Conservation (phyloP, 2,329 filamentous ascomycete species). For the Sporothrix curviconia region DNA sequence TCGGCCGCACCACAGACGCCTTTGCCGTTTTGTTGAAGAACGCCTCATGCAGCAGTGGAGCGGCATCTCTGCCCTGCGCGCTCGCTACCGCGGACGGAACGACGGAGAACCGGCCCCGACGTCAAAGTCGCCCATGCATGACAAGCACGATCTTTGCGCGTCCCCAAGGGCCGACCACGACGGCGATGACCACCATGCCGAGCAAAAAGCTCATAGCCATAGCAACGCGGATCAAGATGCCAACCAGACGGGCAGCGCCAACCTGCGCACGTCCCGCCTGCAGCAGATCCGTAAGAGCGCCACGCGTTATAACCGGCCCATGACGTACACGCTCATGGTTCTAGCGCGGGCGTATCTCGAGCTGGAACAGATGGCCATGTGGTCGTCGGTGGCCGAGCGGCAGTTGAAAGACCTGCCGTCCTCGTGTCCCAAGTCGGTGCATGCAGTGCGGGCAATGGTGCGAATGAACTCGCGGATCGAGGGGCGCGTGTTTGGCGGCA, state of each 20-base stretch:
- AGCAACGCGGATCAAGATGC: background rate
- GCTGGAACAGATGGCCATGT: constrained; percentile 41
- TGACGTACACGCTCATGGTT: constrained; percentile 40
- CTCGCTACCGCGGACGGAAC: constrained; percentile 3
- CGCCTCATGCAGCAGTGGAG: constrained; percentile 73
- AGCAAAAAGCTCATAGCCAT: too few species aligned
- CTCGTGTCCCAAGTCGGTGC: constrained; percentile 35
- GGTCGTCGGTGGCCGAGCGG: constrained; percentile 40
- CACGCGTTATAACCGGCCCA: constrained; percentile 34
- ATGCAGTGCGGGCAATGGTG: constrained; percentile 31
- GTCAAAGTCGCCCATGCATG: too few species aligned
- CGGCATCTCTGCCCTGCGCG: constrained; percentile 53
- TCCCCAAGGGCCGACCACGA: too few species aligned
- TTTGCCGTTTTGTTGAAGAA: constrained; percentile 68
- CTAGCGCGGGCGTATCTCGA: constrained; percentile 46
- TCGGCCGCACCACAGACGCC: constrained; percentile 56
- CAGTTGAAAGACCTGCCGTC: constrained; percentile 33
- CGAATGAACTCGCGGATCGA: constrained; percentile 22
- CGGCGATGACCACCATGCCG: too few species aligned
- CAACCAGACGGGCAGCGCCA: background rate
- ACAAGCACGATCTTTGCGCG: too few species aligned
- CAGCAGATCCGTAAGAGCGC: constrained; percentile 33
- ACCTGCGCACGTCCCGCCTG: constrained; percentile 9
- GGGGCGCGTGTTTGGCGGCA: constrained; percentile 19
- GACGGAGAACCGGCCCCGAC: background rate